Conservation (phyloP, 2,329 filamentous ascomycete genomes). For the Elsinoe fawcettii region DNA sequence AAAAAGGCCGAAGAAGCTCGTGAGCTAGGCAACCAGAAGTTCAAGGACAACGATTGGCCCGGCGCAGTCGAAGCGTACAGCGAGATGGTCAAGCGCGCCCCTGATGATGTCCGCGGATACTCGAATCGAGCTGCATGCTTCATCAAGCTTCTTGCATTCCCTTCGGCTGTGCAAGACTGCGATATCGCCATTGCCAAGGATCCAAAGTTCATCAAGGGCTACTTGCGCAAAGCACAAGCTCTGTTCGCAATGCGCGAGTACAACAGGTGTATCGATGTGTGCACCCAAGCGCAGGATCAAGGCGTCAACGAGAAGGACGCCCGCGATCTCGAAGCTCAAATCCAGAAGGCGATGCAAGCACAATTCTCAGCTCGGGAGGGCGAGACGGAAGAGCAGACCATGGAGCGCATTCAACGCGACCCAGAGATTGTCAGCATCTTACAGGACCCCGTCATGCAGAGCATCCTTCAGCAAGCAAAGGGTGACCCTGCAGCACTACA, state of each 20-base stretch:
- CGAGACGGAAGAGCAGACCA: constrained; percentile 85
- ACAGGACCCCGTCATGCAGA: constrained; percentile 89
- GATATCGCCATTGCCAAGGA: constrained; percentile 86
- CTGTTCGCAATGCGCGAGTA: constrained; percentile 98
- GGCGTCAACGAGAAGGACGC: constrained; percentile 75
- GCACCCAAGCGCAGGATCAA: constrained; percentile 68
- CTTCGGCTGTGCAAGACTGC: constrained; percentile 86
- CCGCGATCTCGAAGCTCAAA: constrained; percentile 86
- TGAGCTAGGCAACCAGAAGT: constrained; percentile 89
- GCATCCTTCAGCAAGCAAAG: constrained; percentile 93
- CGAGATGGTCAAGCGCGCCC: constrained; percentile 95
- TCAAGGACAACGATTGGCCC: constrained; percentile 95
- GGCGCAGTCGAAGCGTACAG: constrained; percentile 87
- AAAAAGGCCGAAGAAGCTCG: constrained; percentile 91
- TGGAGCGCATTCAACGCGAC: constrained; percentile 80
- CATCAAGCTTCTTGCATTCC: constrained; percentile 94
- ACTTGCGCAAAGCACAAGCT: constrained; percentile 92
- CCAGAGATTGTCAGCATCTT: constrained; percentile 50
- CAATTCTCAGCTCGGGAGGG: constrained; percentile 89
- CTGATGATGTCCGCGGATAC: constrained; percentile 87
- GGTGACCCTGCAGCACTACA: constrained; percentile 83
- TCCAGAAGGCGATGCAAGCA: constrained; percentile 81
- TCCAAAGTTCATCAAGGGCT: constrained; percentile 85
- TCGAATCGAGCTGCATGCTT: constrained; percentile 96
- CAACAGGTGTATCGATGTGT: constrained; percentile 86